Conservation (phyloP, 2,329 filamentous ascomycete species). For the Penicillium hesseltinei region DNA sequence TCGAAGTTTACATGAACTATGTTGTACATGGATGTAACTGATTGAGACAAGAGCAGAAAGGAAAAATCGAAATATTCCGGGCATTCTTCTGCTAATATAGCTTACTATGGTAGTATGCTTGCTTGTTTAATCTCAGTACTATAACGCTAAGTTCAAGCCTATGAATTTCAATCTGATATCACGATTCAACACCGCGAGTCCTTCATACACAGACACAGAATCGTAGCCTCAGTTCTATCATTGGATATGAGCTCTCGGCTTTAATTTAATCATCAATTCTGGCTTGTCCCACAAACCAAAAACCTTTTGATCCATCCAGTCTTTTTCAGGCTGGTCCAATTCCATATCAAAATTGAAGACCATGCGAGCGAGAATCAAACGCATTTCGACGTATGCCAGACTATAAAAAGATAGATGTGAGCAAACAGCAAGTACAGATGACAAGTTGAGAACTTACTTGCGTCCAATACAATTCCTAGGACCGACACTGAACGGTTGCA, state of each 20-base stretch:
- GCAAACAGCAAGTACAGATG: background rate
- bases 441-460: conserved; percentile 7
- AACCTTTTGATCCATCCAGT: conserved; percentile 13
- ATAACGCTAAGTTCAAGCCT: background rate
- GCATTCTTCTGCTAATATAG: background rate
- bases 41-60: background rate
- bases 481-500: conserved; percentile 51
- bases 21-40: background rate
- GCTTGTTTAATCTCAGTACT: background rate
- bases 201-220: background rate
- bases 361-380: conserved; percentile 16
- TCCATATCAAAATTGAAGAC: conserved; percentile 18
- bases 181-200: background rate
- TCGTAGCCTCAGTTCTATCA: background rate
- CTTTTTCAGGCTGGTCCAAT: conserved; percentile 7
- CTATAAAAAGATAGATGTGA: background rate
- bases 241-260: background rate
- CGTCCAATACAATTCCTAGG: conserved; percentile 50
- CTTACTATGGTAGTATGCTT: background rate
- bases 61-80: background rate
- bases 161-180: background rate
- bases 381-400: conserved; percentile 20
- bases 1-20: too few relatives aligned
- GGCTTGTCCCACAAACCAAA: conserved; percentile 12
- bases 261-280: conserved; percentile 12